Percentiles rank a stretch among this genome's conserved stretches.
Evolutionary conservation across 2,329 filamentous ascomycete genomes (phyloP).

Genomic region (Alternaria sp.): DNA sequence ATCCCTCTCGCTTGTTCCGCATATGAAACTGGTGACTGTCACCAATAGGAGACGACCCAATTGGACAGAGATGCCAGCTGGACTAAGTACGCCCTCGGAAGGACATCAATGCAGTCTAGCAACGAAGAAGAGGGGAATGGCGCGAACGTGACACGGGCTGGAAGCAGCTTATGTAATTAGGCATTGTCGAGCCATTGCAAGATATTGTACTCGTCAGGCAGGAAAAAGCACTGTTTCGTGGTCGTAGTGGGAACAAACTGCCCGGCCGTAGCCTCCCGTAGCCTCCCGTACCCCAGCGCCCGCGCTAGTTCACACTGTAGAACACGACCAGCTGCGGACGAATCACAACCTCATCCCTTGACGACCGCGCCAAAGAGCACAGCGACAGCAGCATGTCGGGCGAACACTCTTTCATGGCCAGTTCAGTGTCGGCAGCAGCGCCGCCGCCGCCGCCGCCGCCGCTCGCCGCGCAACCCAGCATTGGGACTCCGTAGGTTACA

Average conservation of each 20-base stretch:
- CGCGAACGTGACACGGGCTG: not conserved
- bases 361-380: conserved; percentile 19
- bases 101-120: not conserved
- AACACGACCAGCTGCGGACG: conserved; percentile 22
- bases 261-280: conserved; percentile 21
- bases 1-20: conserved; percentile 5
- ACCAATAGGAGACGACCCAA: conserved; percentile 13
- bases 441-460: conserved; percentile 41
- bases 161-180: conserved; percentile 9
- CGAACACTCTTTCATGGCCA: conserved; percentile 53
- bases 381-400: conserved; percentile 42
- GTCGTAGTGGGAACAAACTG: conserved; percentile 9
- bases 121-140: not conserved
- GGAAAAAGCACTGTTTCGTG: conserved; percentile 18
- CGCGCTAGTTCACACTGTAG: conserved; percentile 20
- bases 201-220: not conserved
- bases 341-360: conserved; percentile 31
- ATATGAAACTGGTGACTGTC: conserved; percentile 8
- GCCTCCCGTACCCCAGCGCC: conserved; percentile 15
- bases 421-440: conserved; percentile 36
- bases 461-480: conserved; percentile 47
- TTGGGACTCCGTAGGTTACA: conserved; percentile 44
- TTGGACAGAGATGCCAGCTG: conserved; percentile 10
- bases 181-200: not conserved
- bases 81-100: not conserved